Conservation (phyloP, 257 asterid genomes). For the Coffea canephora region DNA sequence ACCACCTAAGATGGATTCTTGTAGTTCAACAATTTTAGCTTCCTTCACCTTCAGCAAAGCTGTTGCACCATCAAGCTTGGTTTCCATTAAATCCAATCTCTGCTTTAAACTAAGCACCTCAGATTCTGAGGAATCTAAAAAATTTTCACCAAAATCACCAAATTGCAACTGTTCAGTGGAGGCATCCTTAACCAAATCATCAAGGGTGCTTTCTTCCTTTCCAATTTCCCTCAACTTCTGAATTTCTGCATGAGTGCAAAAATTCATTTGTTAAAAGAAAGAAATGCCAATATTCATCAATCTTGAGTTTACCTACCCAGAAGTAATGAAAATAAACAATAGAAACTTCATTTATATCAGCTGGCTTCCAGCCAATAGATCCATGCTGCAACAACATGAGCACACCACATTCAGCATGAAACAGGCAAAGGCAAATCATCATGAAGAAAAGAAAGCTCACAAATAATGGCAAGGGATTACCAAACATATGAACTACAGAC, state of each 20-base stretch:
- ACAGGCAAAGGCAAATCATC: background rate
- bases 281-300: slow-evolving; percentile 4
- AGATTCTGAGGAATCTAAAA: slow-evolving; percentile 29
- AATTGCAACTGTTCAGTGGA: slow-evolving; percentile 26
- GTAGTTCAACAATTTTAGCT: slow-evolving; percentile 27
- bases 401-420: background rate
- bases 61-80: slow-evolving; percentile 30
- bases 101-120: slow-evolving; percentile 31
- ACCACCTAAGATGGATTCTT: slow-evolving; percentile 21
- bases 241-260: slow-evolving; percentile 48
- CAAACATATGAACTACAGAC: background rate
- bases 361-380: background rate
- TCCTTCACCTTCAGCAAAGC: slow-evolving; percentile 27
- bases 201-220: slow-evolving; percentile 30
- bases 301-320: background rate
- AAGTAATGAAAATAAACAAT: background rate
- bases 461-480: background rate
- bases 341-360: background rate
- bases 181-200: slow-evolving; percentile 34
- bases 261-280: slow-evolving; percentile 10
- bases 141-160: slow-evolving; percentile 21
- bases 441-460: background rate
- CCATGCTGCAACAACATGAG: background rate
- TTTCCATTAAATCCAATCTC: slow-evolving; percentile 16
- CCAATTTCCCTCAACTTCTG: slow-evolving; percentile 57